Evolutionary conservation across 169 alveolate species (phyloP).

Genomic region (Nephromyces sp.): DNA sequence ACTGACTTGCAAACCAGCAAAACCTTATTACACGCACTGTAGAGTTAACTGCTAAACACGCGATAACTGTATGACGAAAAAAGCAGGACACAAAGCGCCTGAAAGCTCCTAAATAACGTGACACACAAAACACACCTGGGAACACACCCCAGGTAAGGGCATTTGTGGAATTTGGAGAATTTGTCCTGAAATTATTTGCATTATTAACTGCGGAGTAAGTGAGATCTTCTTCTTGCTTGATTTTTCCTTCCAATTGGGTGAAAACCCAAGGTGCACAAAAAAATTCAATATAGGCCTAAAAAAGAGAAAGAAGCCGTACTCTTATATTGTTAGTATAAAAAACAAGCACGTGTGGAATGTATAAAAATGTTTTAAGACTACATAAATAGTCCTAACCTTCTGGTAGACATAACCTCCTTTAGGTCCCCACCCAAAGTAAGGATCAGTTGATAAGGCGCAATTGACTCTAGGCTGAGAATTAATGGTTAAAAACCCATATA

Average conservation of each 20-base stretch:
- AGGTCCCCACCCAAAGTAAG: conserved; percentile 60
- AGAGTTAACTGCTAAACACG: too few species aligned
- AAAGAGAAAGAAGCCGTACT: neutral
- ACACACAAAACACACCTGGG: conserved; percentile 38
- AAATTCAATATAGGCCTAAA: conserved; percentile 47
- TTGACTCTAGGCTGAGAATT: conserved; percentile 54
- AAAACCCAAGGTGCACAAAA: conserved; percentile 36
- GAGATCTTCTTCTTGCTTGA: conserved; percentile 27
- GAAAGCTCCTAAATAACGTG: too few species aligned
- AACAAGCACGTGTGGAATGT: neutral
- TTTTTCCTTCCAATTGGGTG: neutral
- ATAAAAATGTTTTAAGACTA: neutral
- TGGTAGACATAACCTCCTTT: conserved; percentile 48
- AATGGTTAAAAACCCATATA: conserved; percentile 37
- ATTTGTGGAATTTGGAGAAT: conserved; percentile 32
- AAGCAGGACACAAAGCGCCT: too few species aligned
- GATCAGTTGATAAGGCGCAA: conserved; percentile 47
- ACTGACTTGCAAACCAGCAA: too few species aligned
- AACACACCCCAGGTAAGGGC: conserved; percentile 68
- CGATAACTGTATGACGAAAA: too few species aligned
- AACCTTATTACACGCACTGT: too few species aligned
- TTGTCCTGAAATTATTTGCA: conserved; percentile 12
- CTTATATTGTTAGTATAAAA: neutral
- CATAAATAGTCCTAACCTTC: conserved; percentile 7
- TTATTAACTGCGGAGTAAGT: conserved; percentile 47